These are phyloP conservation scores for Orbilia brochopaga DNA, from an alignment of 2,329 filamentous ascomycete species.

Conservation along the genomic window DNA sequence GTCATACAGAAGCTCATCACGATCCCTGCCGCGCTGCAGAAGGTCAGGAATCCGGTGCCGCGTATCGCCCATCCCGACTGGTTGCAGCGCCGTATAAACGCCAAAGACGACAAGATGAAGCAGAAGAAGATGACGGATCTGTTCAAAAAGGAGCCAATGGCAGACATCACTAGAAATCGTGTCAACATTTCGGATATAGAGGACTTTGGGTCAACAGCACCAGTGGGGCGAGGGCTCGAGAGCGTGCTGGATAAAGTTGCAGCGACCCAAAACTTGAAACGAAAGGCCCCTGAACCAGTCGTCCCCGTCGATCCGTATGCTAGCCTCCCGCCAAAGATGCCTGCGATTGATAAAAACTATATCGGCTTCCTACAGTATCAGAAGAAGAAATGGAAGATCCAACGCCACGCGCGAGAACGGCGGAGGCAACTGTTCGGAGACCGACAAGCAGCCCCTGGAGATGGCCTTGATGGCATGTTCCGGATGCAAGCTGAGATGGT, in stretches of 20 bases:
- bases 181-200: conserved; percentile 64
- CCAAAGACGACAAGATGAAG: conserved; percentile 96
- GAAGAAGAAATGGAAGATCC: conserved; percentile 98
- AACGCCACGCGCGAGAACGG: conserved; percentile 84
- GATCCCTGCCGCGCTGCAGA: conserved; percentile 94
- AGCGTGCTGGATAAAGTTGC: conserved; percentile 61
- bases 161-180: conserved; percentile 27
- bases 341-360: conserved; percentile 84
- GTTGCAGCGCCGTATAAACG: conserved; percentile 89
- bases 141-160: conserved; percentile 63
- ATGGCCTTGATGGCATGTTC: conserved; percentile 75
- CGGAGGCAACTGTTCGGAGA: conserved; percentile 93
- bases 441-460: conserved; percentile 67
- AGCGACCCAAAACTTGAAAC: conserved; percentile 70
- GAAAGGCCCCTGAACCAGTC: conserved; percentile 73
- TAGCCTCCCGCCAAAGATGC: conserved; percentile 80
- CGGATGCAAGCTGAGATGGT: conserved; percentile 88
- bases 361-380: conserved; percentile 87
- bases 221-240: conserved; percentile 69
- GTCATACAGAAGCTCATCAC: conserved; percentile 99
- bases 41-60: conserved; percentile 91
- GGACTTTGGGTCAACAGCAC: conserved; percentile 74
- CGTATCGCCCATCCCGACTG: conserved; percentile 94
- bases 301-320: conserved; percentile 79
- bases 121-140: conserved; percentile 98